Evolutionary conservation across 1,139 yeast genomes (phyloP).

Genomic region (Hyphopichia burtonii): DNA sequence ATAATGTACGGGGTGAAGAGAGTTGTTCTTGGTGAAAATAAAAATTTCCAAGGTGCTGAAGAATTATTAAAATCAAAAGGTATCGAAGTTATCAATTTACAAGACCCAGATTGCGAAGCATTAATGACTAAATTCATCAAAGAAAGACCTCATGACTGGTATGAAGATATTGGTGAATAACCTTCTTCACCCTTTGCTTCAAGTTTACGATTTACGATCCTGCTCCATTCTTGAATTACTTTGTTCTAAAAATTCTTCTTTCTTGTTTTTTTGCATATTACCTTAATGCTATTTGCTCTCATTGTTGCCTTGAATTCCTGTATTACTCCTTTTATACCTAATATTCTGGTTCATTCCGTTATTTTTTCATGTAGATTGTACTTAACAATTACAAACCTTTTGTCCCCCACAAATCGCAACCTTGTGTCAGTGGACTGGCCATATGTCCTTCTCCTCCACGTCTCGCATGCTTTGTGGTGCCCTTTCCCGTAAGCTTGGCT

Average conservation of each 20-base stretch:
- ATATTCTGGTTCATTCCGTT: background rate
- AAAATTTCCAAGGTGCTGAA: conserved; percentile 75
- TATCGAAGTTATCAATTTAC: conserved; percentile 69
- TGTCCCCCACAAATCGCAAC: background rate
- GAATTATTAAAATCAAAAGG: conserved; percentile 65
- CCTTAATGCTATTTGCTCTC: background rate
- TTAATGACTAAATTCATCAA: conserved; percentile 75
- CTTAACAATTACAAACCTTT: no score
- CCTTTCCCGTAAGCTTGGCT: no score
- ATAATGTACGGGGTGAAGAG: conserved; percentile 82
- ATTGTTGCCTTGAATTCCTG: background rate
- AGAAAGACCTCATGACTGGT: conserved; percentile 81
- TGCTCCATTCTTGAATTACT: background rate
- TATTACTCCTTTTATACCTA: background rate
- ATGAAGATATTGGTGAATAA: conserved; percentile 80
- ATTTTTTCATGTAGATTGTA: background rate
- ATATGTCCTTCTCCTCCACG: no score
- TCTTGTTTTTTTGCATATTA: background rate
- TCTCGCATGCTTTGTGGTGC: no score
- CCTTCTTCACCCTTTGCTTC: background rate
- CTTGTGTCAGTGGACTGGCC: no score
- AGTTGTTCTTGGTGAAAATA: conserved; percentile 86
- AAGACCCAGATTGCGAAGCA: conserved; percentile 65
- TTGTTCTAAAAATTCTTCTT: background rate
- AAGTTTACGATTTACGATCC: background rate